These are phyloP conservation scores for Leccinum griseonigrum DNA, from an alignment of 1,284 basidiomycete genomes.

Conservation along the genomic window DNA sequence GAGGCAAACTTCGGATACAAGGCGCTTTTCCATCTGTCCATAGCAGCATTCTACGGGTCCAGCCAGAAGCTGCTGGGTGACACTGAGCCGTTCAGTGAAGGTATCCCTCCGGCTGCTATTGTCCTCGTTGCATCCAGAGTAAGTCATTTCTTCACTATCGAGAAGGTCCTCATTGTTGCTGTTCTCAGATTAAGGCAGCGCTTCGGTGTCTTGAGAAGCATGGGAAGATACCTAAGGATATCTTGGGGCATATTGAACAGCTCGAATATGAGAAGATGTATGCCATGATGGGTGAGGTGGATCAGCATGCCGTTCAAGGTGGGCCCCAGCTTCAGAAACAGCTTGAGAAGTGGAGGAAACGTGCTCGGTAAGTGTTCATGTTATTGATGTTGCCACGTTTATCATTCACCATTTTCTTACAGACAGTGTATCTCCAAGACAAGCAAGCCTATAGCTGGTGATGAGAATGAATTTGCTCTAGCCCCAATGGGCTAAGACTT, in stretches of 20 bases:
- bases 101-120: neutral
- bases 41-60: neutral
- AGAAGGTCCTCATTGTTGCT: neutral
- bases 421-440: neutral
- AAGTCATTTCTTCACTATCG: neutral
- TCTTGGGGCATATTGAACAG: neutral
- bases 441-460: neutral
- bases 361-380: neutral
- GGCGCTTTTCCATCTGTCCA: neutral
- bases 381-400: neutral
- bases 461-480: neutral
- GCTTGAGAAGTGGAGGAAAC: neutral
- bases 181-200: neutral
- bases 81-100: neutral
- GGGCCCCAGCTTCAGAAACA: neutral
- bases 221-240: neutral
- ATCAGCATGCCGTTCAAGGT: neutral
- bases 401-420: neutral
- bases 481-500: neutral
- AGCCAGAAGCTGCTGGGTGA: neutral
- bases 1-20: neutral
- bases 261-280: neutral
- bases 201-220: neutral
- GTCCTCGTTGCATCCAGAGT: neutral
- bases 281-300: neutral